A percentile compares a stretch with the other conserved stretches of the same genome.
Conservation (phyloP, 2,329 filamentous ascomycete species). For the Pseudogymnoascus sp. region DNA sequence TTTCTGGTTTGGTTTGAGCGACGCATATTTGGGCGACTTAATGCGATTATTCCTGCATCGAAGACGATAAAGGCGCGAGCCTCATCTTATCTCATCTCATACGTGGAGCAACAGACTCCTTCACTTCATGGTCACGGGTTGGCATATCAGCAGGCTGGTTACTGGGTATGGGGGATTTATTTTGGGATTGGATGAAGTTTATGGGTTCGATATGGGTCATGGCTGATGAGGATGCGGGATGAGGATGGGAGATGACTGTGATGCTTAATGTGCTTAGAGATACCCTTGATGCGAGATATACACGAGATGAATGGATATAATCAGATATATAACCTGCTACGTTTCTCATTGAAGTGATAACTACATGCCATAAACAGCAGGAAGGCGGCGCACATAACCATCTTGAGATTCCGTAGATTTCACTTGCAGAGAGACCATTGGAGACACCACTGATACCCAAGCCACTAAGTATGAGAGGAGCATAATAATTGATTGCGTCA, state of each 20-base stretch:
- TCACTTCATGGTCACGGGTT: neutral
- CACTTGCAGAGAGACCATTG: no score
- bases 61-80: slow-evolving; percentile 9
- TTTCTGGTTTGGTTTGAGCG: neutral
- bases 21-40: slow-evolving; percentile 1
- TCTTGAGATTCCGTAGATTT: no score
- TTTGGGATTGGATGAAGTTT: neutral
- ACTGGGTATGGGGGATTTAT: neutral
- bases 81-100: slow-evolving; percentile 3
- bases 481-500: no score
- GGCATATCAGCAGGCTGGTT: slow-evolving; percentile 6
- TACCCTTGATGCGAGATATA: slow-evolving; percentile 6
- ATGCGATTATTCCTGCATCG: neutral
- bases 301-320: neutral
- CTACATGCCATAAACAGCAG: neutral
- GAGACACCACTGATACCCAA: no score
- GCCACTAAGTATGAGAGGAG: no score
- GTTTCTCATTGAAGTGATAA: neutral
- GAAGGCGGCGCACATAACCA: no score
- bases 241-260: neutral
- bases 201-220: neutral
- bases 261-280: slow-evolving; percentile 4
- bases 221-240: neutral
- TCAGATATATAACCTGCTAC: neutral
- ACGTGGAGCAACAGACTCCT: slow-evolving; percentile 1